A percentile compares a stretch with the other conserved stretches of the same genome.
These are phyloP conservation scores for Xylaria hypoxylon DNA, from an alignment of 2,329 filamentous ascomycete genomes.

Conservation along the genomic window DNA sequence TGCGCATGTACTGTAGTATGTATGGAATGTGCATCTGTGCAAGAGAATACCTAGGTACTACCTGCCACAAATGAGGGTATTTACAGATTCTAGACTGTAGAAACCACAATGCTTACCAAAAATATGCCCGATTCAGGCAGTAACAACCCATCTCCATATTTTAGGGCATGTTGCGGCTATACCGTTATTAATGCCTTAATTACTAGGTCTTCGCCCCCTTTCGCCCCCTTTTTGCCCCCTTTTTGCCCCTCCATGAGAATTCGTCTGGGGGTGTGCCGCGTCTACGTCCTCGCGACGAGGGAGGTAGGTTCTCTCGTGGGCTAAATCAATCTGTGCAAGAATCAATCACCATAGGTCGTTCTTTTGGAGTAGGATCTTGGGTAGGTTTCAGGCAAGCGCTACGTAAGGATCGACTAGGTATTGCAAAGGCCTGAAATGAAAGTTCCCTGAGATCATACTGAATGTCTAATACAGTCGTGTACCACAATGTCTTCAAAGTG, in stretches of 20 bases:
- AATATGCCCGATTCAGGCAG: not conserved
- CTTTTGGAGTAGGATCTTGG: not conserved
- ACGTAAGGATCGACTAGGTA: not conserved
- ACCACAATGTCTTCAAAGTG: not conserved
- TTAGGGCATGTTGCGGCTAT: not conserved
- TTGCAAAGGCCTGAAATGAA: not conserved
- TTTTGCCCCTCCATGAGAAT: too few species aligned
- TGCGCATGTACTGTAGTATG: not conserved
- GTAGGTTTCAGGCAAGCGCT: not conserved
- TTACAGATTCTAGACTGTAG: not conserved
- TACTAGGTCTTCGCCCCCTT: constrained; percentile 1
- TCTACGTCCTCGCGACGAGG: not conserved
- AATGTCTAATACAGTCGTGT: not conserved
- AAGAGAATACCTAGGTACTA: not conserved
- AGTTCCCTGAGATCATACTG: not conserved
- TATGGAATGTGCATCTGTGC: not conserved
- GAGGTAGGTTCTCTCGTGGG: not conserved
- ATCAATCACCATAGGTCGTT: not conserved
- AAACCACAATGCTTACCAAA: constrained; percentile 4
- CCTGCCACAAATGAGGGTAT: constrained; percentile 12
- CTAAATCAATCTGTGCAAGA: constrained; percentile 4
- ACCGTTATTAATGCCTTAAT: not conserved
- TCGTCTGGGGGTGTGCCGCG: constrained; percentile 2
- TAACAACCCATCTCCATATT: not conserved
- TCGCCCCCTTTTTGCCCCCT: not conserved